phyloP scores from a whole-genome alignment of 495 filamentous ascomycete genomes.

The Podospora pseudoanserina region DNA sequence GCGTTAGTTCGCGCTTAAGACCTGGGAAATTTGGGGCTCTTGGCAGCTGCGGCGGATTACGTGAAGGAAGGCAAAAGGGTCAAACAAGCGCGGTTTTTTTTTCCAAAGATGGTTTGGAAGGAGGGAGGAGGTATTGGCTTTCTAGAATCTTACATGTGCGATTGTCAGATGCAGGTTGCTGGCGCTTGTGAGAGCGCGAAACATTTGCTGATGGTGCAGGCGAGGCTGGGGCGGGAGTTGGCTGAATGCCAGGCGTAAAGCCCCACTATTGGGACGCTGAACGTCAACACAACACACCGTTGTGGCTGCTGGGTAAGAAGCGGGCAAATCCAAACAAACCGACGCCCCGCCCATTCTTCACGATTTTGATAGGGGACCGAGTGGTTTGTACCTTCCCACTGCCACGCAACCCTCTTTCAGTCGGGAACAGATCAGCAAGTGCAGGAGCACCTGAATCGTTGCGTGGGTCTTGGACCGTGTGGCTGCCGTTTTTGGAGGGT shows the following conservation, averaged over 20 bases:
- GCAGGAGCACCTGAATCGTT: background rate
- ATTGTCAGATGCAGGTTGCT: background rate
- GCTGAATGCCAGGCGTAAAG: background rate
- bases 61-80: too few relatives aligned
- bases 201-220: too few relatives aligned
- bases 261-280: background rate
- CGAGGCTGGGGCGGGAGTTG: background rate
- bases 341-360: too few relatives aligned
- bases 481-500: background rate
- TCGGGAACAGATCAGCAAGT: constrained; percentile 38
- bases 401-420: constrained; percentile 21
- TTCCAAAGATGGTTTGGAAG: background rate
- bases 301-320: too few relatives aligned
- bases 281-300: background rate
- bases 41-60: too few relatives aligned
- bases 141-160: background rate
- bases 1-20: constrained; percentile 18
- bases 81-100: background rate
- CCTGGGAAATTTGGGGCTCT: background rate
- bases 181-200: background rate
- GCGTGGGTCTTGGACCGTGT: too few relatives aligned
- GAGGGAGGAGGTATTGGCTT: background rate
- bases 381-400: background rate
- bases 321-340: too few relatives aligned
- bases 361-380: too few relatives aligned